Evolutionary conservation across 805 yeast species (phyloP), one percentile per base, ranked within the genome.

Genomic region (Candida rishiriensis): DNA sequence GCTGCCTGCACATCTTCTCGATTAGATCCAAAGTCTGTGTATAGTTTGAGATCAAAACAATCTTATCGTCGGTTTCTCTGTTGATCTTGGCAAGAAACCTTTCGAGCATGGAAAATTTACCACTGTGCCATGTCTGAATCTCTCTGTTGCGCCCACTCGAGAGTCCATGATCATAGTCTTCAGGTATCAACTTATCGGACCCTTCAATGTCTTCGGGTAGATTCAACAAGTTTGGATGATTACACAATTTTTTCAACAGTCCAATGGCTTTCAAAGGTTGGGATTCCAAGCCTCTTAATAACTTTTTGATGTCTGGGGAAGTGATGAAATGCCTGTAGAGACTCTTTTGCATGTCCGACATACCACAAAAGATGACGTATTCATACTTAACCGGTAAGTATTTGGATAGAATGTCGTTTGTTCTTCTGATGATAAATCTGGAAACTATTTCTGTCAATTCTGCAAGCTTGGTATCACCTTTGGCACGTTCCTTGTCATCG

Each of bases 361-460:
- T 67, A 36, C 82, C 83, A 48, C 93, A 89, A 63, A 91, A 93
- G n/a, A 93, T 85, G 17, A 93, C 98, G 64, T 93, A 96, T 63
- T 93, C 99, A 61, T 89, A 90, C 64, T 93, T 93, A 50, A 95
- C 88, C 0, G 99, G 99, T 47, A 93, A 72, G 59, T 93, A 93
- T 64, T 93, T 91, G 29, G 97, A 84, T 43, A 93, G 70, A 55
- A 93, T 87, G 63, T 93, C 99, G 67, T 93, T 93, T 0, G 98
- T 89, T 59, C 99, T 80, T 61, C 99, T 76, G 47, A 93, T 93
- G 61, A 93, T 93, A 62, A 91, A 91, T 54, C 81, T 84, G 30
- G 90, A 85, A 2, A 93, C 99, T 38, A 89, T 60, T 29, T 71
- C 77, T 0, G 91, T 81, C 39, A 93, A 68, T 53, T 85, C 88